phyloP scores from a whole-genome alignment of 2,329 filamentous ascomycete species.

The Claviceps arundinis region DNA sequence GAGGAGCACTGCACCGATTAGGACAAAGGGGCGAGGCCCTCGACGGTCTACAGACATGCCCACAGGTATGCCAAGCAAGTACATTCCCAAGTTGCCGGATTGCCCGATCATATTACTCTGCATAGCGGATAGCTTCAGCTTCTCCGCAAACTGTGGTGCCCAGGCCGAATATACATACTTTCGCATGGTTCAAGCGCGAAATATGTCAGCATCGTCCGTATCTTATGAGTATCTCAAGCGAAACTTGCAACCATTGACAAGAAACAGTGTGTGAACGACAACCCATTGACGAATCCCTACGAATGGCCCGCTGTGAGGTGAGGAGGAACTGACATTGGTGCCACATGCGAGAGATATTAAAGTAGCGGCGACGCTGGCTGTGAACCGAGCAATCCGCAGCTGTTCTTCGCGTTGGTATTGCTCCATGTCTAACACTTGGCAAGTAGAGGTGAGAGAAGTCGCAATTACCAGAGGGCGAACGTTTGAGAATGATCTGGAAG shows the following conservation, averaged over 20 bases:
- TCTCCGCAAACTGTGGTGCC: constrained; percentile 88
- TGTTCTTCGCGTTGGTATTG: constrained; percentile 16
- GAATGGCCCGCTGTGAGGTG: neutral
- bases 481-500: too few species aligned
- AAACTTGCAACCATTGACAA: too few species aligned
- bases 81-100: constrained; percentile 88
- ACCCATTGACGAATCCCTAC: neutral
- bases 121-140: constrained; percentile 77
- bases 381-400: constrained; percentile 52
- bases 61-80: constrained; percentile 75
- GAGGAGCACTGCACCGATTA: constrained; percentile 61
- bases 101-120: constrained; percentile 82
- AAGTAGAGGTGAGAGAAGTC: neutral
- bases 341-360: constrained; percentile 78
- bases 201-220: neutral
- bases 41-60: constrained; percentile 76
- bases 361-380: constrained; percentile 78
- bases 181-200: constrained; percentile 5
- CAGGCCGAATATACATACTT: constrained; percentile 98
- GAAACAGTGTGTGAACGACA: too few species aligned
- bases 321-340: constrained; percentile 57
- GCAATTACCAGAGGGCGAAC: too few species aligned
- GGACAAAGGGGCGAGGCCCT: constrained; percentile 66
- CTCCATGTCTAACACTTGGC: constrained; percentile 10
- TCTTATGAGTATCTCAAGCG: neutral